Evolutionary conservation across 208 protist genomes (phyloP).

Genomic region (Trypanosoma avium): DNA sequence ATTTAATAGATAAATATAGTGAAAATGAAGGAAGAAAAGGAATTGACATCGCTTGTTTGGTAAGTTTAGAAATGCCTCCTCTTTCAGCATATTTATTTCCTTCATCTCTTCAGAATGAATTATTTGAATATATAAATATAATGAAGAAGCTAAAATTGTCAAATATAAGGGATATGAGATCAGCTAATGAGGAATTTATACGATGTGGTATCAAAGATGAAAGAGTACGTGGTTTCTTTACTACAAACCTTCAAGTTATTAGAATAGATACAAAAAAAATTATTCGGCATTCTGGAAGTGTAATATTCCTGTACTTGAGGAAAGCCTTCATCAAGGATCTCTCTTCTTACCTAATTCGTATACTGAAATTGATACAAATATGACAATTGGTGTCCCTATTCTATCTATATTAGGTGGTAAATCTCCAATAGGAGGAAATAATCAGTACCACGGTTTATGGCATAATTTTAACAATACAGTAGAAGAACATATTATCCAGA

Average conservation of each 20-base stretch:
- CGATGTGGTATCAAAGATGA: slow-evolving; percentile 46
- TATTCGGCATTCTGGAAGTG: slow-evolving; percentile 40
- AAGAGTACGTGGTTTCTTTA: slow-evolving; percentile 42
- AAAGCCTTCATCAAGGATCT: slow-evolving; percentile 27
- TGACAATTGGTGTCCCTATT: slow-evolving; percentile 29
- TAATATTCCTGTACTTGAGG: slow-evolving; percentile 49
- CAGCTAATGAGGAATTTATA: slow-evolving; percentile 51
- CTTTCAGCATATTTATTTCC: slow-evolving; percentile 32
- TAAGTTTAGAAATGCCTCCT: slow-evolving; percentile 64
- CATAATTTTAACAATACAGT: slow-evolving; percentile 24
- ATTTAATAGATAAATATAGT: slow-evolving; percentile 38
- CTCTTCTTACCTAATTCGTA: slow-evolving; percentile 41
- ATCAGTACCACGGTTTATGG: slow-evolving; percentile 29
- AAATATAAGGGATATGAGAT: slow-evolving; percentile 40
- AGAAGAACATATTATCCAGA: slow-evolving; percentile 45
- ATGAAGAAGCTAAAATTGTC: slow-evolving; percentile 45
- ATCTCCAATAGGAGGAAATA: slow-evolving; percentile 43
- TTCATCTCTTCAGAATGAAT: slow-evolving; percentile 25
- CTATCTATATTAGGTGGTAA: slow-evolving; percentile 50
- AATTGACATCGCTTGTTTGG: slow-evolving; percentile 24
- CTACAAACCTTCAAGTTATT: slow-evolving; percentile 51
- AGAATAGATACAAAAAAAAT: neutral
- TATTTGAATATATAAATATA: slow-evolving; percentile 33
- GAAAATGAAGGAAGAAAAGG: neutral
- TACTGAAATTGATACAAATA: neutral